phyloP scores from a whole-genome alignment of 2,329 filamentous ascomycete species.

The Dactylonectria estremocensis region DNA sequence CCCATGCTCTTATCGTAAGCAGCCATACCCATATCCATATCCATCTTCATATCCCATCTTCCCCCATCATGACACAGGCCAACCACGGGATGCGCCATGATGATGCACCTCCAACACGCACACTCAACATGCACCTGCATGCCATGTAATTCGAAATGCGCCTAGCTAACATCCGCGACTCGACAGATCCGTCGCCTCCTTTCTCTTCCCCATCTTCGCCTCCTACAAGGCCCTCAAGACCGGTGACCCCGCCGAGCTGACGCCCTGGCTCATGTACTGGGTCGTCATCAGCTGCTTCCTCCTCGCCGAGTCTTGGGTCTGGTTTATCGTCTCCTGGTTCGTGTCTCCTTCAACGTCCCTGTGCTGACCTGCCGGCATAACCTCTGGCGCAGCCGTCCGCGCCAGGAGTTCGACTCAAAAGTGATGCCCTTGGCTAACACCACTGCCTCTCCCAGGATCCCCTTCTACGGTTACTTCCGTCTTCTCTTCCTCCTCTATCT shows the following conservation, averaged over 20 bases:
- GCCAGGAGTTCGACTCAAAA: neutral
- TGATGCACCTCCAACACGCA: no score
- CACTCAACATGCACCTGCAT: no score
- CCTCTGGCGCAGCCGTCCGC: neutral
- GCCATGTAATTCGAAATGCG: neutral
- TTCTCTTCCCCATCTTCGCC: slow-evolving; percentile 95
- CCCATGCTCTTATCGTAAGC: slow-evolving; percentile 84
- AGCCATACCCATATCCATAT: slow-evolving; percentile 11
- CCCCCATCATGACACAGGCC: slow-evolving; percentile 22
- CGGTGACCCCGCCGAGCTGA: slow-evolving; percentile 88
- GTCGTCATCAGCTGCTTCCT: slow-evolving; percentile 88
- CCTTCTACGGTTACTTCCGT: slow-evolving; percentile 94
- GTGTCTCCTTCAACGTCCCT: slow-evolving; percentile 36
- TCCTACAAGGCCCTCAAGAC: slow-evolving; percentile 98
- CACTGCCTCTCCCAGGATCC: slow-evolving; percentile 70
- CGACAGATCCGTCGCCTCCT: slow-evolving; percentile 84
- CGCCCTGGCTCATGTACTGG: slow-evolving; percentile 99
- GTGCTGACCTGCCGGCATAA: neutral
- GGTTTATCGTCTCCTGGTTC: slow-evolving; percentile 88
- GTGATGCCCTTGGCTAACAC: neutral
- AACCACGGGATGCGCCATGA: slow-evolving; percentile 18
- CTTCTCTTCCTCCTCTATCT: slow-evolving; percentile 92
- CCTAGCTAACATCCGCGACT: slow-evolving; percentile 29
- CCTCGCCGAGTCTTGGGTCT: slow-evolving; percentile 88
- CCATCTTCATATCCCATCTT: slow-evolving; percentile 3